Evolutionary conservation across 352 stramenopile genomes (phyloP).

Genomic region (Phytophthora pinifolia): DNA sequence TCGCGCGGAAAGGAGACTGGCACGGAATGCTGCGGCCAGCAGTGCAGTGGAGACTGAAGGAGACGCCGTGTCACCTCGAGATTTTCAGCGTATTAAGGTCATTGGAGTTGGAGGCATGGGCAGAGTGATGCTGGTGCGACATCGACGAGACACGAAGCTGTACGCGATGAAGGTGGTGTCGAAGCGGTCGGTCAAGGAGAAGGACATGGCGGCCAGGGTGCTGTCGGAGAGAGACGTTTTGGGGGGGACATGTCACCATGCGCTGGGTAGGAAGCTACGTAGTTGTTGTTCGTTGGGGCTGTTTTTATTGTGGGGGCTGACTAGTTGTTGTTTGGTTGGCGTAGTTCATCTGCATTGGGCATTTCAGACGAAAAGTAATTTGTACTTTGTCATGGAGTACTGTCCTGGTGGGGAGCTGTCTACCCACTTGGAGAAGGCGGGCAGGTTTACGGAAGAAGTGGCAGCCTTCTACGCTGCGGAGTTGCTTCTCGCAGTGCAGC

Average conservation of each 20-base stretch:
- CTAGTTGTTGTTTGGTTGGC: background rate
- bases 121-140: slow-evolving; percentile 76
- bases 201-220: slow-evolving; percentile 55
- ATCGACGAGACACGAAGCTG: slow-evolving; percentile 45
- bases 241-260: slow-evolving; percentile 65
- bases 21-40: slow-evolving; percentile 42
- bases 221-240: slow-evolving; percentile 78
- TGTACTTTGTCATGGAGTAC: slow-evolving; percentile 87
- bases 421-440: slow-evolving; percentile 45
- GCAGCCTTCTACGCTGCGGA: slow-evolving; percentile 75
- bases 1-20: slow-evolving; percentile 76
- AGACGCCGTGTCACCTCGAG: slow-evolving; percentile 36
- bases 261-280: slow-evolving; percentile 36
- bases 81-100: slow-evolving; percentile 90
- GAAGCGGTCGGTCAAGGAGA: slow-evolving; percentile 54
- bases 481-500: slow-evolving; percentile 72
- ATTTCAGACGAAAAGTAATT: slow-evolving; percentile 60
- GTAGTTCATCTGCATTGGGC: slow-evolving; percentile 77
- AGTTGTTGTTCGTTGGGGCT: background rate
- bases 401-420: slow-evolving; percentile 75
- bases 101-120: slow-evolving; percentile 89
- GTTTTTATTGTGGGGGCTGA: slow-evolving; percentile 6
- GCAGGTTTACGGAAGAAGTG: slow-evolving; percentile 54
- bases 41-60: background rate
- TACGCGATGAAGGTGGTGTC: slow-evolving; percentile 86